phyloP scores from a whole-genome alignment of 257 asterid species.

The Thymus mandschuricus region DNA sequence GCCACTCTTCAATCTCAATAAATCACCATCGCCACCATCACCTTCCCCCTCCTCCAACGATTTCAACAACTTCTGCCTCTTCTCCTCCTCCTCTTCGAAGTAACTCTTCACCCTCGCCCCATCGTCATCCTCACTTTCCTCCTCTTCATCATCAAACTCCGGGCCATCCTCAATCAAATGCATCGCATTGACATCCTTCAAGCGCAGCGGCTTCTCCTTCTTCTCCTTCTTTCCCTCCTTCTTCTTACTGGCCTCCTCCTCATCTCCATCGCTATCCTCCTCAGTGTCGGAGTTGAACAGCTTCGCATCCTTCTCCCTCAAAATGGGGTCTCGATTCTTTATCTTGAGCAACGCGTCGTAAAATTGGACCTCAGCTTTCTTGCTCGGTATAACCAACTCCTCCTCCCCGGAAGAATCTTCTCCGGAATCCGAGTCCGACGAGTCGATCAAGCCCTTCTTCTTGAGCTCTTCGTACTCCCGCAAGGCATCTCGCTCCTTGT shows the following conservation, averaged over 20 bases:
- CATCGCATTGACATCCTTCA: slow-evolving; percentile 75
- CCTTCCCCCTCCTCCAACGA: slow-evolving; percentile 46
- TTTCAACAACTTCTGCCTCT: slow-evolving; percentile 51
- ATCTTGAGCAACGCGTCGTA: slow-evolving; percentile 67
- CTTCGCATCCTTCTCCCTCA: slow-evolving; percentile 59
- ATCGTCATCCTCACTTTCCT: slow-evolving; percentile 30
- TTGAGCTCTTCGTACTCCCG: slow-evolving; percentile 63
- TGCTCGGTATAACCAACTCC: slow-evolving; percentile 35
- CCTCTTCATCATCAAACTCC: slow-evolving; percentile 54
- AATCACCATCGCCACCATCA: slow-evolving; percentile 48
- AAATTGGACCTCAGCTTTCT: slow-evolving; percentile 47
- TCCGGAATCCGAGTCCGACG: slow-evolving; percentile 49
- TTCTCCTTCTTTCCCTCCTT: slow-evolving; percentile 27
- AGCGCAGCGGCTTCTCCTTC: slow-evolving; percentile 65
- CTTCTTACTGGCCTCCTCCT: slow-evolving; percentile 22
- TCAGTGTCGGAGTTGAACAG: slow-evolving; percentile 47
- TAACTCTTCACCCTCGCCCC: slow-evolving; percentile 51
- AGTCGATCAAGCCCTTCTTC: slow-evolving; percentile 60
- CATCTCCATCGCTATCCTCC: slow-evolving; percentile 40
- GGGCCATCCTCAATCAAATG: slow-evolving; percentile 77
- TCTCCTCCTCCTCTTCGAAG: slow-evolving; percentile 70
- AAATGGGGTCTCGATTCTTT: slow-evolving; percentile 61
- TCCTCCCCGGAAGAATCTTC: slow-evolving; percentile 48
- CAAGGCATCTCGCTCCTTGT: slow-evolving; percentile 84
- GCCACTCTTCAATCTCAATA: slow-evolving; percentile 53